Evolutionary conservation across 768 basidiomycete genomes (phyloP).

Genomic region (Leccinellum luteum): DNA sequence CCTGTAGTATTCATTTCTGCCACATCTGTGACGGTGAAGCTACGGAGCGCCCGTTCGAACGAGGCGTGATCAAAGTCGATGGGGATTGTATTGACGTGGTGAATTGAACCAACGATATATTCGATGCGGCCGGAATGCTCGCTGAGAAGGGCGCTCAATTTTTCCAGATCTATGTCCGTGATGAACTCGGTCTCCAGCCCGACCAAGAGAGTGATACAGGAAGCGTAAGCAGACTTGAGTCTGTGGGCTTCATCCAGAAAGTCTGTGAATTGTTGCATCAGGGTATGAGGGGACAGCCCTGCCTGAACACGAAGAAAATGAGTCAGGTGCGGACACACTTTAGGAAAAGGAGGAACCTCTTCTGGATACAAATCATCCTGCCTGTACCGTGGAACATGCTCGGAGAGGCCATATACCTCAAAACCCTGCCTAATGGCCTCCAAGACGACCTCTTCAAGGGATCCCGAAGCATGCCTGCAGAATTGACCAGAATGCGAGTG

Average conservation of each 20-base stretch:
- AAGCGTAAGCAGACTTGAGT: slow-evolving; percentile 59
- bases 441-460: slow-evolving; percentile 74
- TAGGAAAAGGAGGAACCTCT: slow-evolving; percentile 57
- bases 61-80: slow-evolving; percentile 88
- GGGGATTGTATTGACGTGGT: slow-evolving; percentile 83
- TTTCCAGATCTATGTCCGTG: slow-evolving; percentile 59
- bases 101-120: slow-evolving; percentile 90
- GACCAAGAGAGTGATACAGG: slow-evolving; percentile 73
- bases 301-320: slow-evolving; percentile 41
- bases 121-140: slow-evolving; percentile 56
- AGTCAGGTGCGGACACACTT: slow-evolving; percentile 5
- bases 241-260: slow-evolving; percentile 82
- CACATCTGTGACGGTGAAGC: slow-evolving; percentile 35
- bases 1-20: slow-evolving; percentile 21
- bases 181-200: slow-evolving; percentile 95
- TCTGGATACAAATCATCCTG: slow-evolving; percentile 86
- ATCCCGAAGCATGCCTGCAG: slow-evolving; percentile 84
- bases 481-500: slow-evolving; percentile 95
- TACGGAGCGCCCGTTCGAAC: slow-evolving; percentile 58
- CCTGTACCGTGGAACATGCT: slow-evolving; percentile 91
- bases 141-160: slow-evolving; percentile 52
- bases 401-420: slow-evolving; percentile 79
- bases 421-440: slow-evolving; percentile 82
- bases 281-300: slow-evolving; percentile 46
- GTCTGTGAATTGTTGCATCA: slow-evolving; percentile 62